Conservation (phyloP, 805 yeast species). For the Lachancea nothofagi region DNA sequence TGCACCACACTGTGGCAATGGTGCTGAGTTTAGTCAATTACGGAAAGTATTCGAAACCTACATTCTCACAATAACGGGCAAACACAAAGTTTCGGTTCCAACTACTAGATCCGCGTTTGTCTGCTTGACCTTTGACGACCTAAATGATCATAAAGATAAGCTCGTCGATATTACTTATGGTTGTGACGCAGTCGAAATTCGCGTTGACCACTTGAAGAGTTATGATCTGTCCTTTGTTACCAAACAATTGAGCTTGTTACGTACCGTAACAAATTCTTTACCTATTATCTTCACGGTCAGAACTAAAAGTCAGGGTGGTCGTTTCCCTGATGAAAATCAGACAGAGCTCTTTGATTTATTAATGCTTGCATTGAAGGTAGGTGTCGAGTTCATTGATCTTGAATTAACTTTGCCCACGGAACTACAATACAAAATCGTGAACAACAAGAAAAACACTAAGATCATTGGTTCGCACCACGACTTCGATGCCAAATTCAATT, state of each 20-base stretch:
- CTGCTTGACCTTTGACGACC: slow-evolving; percentile 63
- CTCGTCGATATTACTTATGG: slow-evolving; percentile 59
- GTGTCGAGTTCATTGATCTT: slow-evolving; percentile 75
- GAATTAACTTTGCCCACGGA: slow-evolving; percentile 64
- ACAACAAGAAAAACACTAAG: slow-evolving; percentile 53
- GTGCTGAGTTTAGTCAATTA: slow-evolving; percentile 49
- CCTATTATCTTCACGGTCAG: slow-evolving; percentile 82
- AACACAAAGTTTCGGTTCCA: slow-evolving; percentile 29
- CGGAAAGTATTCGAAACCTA: slow-evolving; percentile 54
- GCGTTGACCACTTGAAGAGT: slow-evolving; percentile 64
- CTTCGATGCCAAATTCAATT: slow-evolving; percentile 51
- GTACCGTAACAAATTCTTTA: slow-evolving; percentile 52
- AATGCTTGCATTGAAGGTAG: slow-evolving; percentile 62
- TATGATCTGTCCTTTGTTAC: slow-evolving; percentile 53
- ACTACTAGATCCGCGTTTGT: slow-evolving; percentile 57
- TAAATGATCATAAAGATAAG: slow-evolving; percentile 39
- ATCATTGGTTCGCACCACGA: slow-evolving; percentile 84
- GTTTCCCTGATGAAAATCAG: slow-evolving; percentile 56
- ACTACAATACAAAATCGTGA: slow-evolving; percentile 46
- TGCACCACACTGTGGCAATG: slow-evolving; percentile 62
- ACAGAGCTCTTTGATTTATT: slow-evolving; percentile 47
- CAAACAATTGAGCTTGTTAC: slow-evolving; percentile 64
- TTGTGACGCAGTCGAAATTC: slow-evolving; percentile 73
- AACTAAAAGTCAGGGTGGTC: slow-evolving; percentile 76
- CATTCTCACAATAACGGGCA: slow-evolving; percentile 59